Evolutionary conservation across 139 green algal genomes (phyloP), one percentile per base, ranked within the genome.

Genomic region (Gonium pectorale): DNA sequence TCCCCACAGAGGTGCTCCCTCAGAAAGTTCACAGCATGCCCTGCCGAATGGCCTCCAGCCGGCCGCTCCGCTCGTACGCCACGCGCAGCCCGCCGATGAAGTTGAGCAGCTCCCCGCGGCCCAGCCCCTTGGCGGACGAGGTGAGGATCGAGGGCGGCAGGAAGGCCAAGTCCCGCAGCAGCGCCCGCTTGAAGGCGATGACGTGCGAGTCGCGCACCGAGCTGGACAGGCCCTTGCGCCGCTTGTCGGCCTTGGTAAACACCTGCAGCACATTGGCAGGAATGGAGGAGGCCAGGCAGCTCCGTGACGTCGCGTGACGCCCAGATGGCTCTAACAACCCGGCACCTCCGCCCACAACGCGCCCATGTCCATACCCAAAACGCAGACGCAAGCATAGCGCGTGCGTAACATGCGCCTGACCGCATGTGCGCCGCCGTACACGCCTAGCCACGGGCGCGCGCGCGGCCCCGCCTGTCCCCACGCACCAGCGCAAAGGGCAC

Each of bases 401-500:
- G n/a, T n/a, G n/a, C n/a, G n/a, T n/a, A n/a, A n/a, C n/a, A n/a
- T n/a, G n/a, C n/a, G n/a, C n/a, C n/a, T n/a, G n/a, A n/a, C n/a
- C n/a, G n/a, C n/a, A n/a, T n/a, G n/a, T n/a, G n/a, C n/a, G n/a
- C n/a, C n/a, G n/a, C n/a, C n/a, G 54, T 19, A 27, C 6, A 63
- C 54, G n/a, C 41, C 37, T 43, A 19, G 33, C 26, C 19, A 6
- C 27, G 7, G 7, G 6, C 63, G 11, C 63, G 15, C 11, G 35
- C 33, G 13, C 64, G 21, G 35, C 33, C 64, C 35, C 15, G 6
- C 62, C 79, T 54, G 97, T 97, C n/a, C 94, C 96, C 77, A 95
- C 97, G 24, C 43, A 99, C 92, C 5, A 99, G 68, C 15, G 86
- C 86, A 59, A 98, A 96, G 24, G 96, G 96, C 49, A 98, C 90